Conservation (phyloP, 148 eudicot species). For the Diospyros lotus region DNA sequence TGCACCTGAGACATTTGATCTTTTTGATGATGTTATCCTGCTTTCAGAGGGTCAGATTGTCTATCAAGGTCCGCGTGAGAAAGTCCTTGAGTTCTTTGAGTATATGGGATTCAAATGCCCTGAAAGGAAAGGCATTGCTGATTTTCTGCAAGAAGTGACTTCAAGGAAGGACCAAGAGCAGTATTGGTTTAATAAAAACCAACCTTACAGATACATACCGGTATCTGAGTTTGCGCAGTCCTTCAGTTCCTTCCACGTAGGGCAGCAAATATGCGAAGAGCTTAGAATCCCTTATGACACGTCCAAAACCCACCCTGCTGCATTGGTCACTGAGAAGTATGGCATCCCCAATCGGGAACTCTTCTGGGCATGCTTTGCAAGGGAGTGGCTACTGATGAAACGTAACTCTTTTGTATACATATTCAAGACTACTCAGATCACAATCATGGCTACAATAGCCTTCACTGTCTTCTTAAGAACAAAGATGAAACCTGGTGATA, state of each 20-base stretch:
- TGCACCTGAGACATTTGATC: conserved; percentile 41
- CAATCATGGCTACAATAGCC: conserved; percentile 28
- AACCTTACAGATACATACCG: conserved; percentile 32
- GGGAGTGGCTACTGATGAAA: conserved; percentile 43
- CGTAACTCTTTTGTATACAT: conserved; percentile 32
- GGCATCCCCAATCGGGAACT: conserved; percentile 34
- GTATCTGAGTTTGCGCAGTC: conserved; percentile 25
- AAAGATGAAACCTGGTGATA: conserved; percentile 30
- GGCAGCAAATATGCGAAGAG: conserved; percentile 18
- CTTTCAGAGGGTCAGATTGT: conserved; percentile 39
- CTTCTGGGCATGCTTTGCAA: conserved; percentile 27
- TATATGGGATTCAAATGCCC: conserved; percentile 39
- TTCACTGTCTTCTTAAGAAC: conserved; percentile 40
- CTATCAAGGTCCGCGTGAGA: conserved; percentile 47
- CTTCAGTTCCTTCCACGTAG: conserved; percentile 29
- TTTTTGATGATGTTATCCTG: conserved; percentile 42
- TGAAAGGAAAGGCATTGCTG: conserved; percentile 41
- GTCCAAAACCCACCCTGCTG: conserved; percentile 30
- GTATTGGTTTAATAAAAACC: conserved; percentile 35
- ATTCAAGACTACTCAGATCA: conserved; percentile 37
- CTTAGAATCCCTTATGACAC: conserved; percentile 32
- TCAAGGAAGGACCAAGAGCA: conserved; percentile 40
- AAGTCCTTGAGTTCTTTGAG: conserved; percentile 34
- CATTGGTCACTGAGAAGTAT: conserved; percentile 31
- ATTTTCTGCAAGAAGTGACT: conserved; percentile 46